These are phyloP conservation scores for Fraxinus dipetala DNA, from an alignment of 305 asterid genomes.

Conservation along the genomic window DNA sequence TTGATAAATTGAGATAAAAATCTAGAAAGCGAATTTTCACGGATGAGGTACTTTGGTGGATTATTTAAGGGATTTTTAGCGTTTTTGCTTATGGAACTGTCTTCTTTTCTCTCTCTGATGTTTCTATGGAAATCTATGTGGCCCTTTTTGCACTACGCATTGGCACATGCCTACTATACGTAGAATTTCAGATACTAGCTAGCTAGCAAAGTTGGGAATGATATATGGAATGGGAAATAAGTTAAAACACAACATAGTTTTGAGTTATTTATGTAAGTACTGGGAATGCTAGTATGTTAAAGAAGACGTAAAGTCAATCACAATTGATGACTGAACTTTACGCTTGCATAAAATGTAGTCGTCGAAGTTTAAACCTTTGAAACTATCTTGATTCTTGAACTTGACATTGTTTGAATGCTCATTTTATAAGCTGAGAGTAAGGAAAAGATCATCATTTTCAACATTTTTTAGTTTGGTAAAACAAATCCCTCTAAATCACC, in stretches of 20 bases:
- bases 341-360: not conserved
- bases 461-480: not conserved
- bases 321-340: not conserved
- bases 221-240: not conserved
- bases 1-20: not conserved
- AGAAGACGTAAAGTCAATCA: not conserved
- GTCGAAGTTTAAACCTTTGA: not conserved
- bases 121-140: not conserved
- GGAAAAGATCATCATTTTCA: not conserved
- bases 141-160: not conserved
- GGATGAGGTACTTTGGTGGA: not conserved
- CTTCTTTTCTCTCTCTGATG: not conserved
- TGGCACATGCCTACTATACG: not conserved
- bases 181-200: not conserved
- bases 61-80: not conserved
- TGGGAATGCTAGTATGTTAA: not conserved
- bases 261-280: not conserved
- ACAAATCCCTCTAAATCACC: not conserved
- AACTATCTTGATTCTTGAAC: not conserved
- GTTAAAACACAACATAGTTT: not conserved
- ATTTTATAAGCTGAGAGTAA: not conserved
- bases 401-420: not conserved
- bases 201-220: not conserved
- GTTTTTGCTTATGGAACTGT: not conserved
- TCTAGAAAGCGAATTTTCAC: not conserved